These are phyloP conservation scores for Backusella mclennaniae DNA, from an alignment of 192 early-diverging fungal genomes.

Conservation along the genomic window DNA sequence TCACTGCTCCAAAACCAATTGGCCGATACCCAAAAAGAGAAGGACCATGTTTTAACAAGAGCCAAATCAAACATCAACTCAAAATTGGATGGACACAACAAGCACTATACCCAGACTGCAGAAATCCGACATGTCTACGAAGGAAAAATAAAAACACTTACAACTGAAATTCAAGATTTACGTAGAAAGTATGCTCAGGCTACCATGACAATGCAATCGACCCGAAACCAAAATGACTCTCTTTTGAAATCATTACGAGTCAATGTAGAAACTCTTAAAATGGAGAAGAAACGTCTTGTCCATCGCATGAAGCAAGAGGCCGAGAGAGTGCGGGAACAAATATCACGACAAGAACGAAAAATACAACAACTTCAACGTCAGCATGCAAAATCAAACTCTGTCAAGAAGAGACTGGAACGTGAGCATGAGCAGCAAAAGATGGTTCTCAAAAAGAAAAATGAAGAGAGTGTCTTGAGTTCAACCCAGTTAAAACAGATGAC, in stretches of 20 bases:
- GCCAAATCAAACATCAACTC: not conserved
- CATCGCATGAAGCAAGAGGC: slow-evolving; percentile 73
- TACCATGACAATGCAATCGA: slow-evolving; percentile 45
- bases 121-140: slow-evolving; percentile 54
- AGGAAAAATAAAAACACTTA: slow-evolving; percentile 54
- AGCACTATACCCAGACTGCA: not conserved
- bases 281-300: slow-evolving; percentile 74
- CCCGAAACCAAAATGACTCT: slow-evolving; percentile 54
- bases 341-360: slow-evolving; percentile 53
- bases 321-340: slow-evolving; percentile 57
- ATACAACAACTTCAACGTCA: slow-evolving; percentile 58
- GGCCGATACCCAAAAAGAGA: slow-evolving; percentile 50
- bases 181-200: slow-evolving; percentile 56
- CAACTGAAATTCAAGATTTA: slow-evolving; percentile 51
- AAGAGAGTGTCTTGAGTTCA: slow-evolving; percentile 45
- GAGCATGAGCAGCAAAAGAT: slow-evolving; percentile 53
- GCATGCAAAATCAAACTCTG: slow-evolving; percentile 49
- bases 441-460: slow-evolving; percentile 54
- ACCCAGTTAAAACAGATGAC: slow-evolving; percentile 48
- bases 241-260: slow-evolving; percentile 60
- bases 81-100: not conserved
- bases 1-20: slow-evolving; percentile 57
- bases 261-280: slow-evolving; percentile 69
- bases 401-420: slow-evolving; percentile 51
- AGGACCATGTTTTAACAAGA: slow-evolving; percentile 55